Evolutionary conservation across 768 basidiomycete species (phyloP), one percentile per base, ranked within the genome.

Genomic region (Hortiboletus flavorubellus): DNA sequence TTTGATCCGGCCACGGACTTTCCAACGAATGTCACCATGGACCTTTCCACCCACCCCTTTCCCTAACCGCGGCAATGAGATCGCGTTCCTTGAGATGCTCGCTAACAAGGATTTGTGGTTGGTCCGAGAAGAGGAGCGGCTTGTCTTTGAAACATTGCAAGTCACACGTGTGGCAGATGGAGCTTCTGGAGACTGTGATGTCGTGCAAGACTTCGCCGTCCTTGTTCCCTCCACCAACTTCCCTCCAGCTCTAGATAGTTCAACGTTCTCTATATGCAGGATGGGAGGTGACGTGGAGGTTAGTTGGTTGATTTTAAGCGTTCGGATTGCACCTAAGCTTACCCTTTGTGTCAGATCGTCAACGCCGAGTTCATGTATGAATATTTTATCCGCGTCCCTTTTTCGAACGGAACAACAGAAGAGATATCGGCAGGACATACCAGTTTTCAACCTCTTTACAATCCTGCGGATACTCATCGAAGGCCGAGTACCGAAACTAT

Each of bases 161-260:
- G n/a, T n/a, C n/a, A 41, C 59, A n/a, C 18, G n/a, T 8, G 15
- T 51, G 2, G 41, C 9, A 2, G 35, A 37, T 21, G 44, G 18
- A 21, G 14, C 43, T 30, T 30, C n/a, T 46, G 8, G 18, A 47
- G 34, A 23, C 33, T 46, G 33, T 16, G 46, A 54, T 11, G 30
- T 53, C 31, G 21, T 55, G 7, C 58, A 55, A 46, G 49, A 53
- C 7, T 64, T 66, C 47, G 23, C 40, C 14, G 21, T 67, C 18
- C 52, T 64, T 3, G 56, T 67, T 30, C 65, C 60, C 4, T 59
- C 58, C 26, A 66, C 65, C 10, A 67, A 64, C 38, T 58, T 62
- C 16, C 65, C 65, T 18, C 59, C 55, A 2, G 53, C 46, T 2
- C 16, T 58, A 29, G 54, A 67, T 11, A 14, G 31, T 14, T 2